Percentiles rank a stretch among this genome's conserved stretches.
Conservation (phyloP, 176 grass and related monocot species). For the Avena eriantha region DNA sequence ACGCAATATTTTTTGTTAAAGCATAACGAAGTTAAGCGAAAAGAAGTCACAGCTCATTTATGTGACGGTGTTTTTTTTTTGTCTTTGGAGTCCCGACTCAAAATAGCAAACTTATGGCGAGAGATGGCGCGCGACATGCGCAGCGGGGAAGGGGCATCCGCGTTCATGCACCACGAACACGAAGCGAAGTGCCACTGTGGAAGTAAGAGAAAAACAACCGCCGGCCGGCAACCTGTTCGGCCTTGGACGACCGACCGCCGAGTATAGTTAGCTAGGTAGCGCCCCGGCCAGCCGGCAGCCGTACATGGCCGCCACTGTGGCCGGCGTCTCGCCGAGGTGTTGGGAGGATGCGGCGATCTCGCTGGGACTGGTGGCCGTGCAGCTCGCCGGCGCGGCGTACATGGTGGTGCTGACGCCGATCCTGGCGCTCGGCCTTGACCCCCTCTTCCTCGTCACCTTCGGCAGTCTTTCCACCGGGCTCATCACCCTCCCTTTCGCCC, state of each 20-base stretch:
- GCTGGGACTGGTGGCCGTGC: slow-evolving; percentile 64
- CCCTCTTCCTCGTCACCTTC: slow-evolving; percentile 73
- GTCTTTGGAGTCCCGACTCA: slow-evolving; percentile 6
- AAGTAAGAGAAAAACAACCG: slow-evolving; percentile 6
- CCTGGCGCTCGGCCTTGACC: slow-evolving; percentile 68
- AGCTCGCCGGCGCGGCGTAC: slow-evolving; percentile 64
- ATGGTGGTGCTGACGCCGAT: slow-evolving; percentile 73
- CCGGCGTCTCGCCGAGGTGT: slow-evolving; percentile 23
- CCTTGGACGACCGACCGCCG: background rate
- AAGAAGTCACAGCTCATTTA: no score
- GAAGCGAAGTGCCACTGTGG: background rate
- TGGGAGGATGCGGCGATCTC: slow-evolving; percentile 70
- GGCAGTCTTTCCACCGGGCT: slow-evolving; percentile 61
- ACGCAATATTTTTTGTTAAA: no score
- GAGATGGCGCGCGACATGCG: slow-evolving; percentile 12
- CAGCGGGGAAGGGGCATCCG: background rate
- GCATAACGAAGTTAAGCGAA: no score
- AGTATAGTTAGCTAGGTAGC: slow-evolving; percentile 16
- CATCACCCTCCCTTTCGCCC: slow-evolving; percentile 60
- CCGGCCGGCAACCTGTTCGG: slow-evolving; percentile 6
- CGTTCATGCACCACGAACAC: slow-evolving; percentile 8
- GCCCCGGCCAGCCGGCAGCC: slow-evolving; percentile 7
- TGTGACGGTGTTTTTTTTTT: background rate
- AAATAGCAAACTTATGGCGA: slow-evolving; percentile 32
- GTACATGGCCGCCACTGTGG: background rate